phyloP scores from a whole-genome alignment of 164 flowering plant genomes.

The Liriodendron chinense region DNA sequence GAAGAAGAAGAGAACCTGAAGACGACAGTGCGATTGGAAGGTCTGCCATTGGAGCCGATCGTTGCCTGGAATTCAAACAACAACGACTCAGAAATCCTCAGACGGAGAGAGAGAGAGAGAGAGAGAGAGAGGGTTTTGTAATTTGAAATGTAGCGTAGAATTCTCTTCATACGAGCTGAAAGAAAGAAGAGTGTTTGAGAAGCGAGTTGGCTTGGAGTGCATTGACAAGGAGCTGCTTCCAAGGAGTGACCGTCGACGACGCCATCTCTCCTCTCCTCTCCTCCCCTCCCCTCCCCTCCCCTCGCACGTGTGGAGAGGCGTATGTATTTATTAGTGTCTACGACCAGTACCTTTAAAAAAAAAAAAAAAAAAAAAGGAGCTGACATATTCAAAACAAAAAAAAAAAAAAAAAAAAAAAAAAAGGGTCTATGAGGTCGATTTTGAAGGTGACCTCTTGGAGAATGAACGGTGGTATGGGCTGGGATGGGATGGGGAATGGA shows the following conservation, averaged over 20 bases:
- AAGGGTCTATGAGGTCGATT: too few species aligned
- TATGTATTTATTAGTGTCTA: too few species aligned
- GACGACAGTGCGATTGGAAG: constrained; percentile 90
- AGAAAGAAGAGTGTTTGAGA: constrained; percentile 62
- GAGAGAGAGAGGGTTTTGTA: not conserved
- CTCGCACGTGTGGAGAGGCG: not conserved
- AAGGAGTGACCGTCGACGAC: constrained; percentile 33
- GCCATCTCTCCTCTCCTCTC: constrained; percentile 4
- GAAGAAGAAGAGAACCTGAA: constrained; percentile 49
- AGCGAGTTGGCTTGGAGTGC: constrained; percentile 62
- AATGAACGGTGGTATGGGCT: too few species aligned
- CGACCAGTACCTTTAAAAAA: too few species aligned
- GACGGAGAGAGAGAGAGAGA: not conserved
- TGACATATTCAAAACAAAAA: too few species aligned
- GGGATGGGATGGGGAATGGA: too few species aligned
- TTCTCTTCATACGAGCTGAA: constrained; percentile 49
- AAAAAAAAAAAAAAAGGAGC: too few species aligned
- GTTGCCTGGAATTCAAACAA: constrained; percentile 61
- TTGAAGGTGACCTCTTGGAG: too few species aligned
- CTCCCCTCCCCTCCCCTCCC: not conserved
- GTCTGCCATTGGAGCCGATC: constrained; percentile 58
- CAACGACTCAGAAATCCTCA: not conserved
- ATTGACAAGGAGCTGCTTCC: constrained; percentile 78
- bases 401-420: too few species aligned
- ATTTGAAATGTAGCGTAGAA: not conserved